Base-by-base conservation (phyloP, 2,329 filamentous ascomycete species). In the Calonectria montana region DNA sequence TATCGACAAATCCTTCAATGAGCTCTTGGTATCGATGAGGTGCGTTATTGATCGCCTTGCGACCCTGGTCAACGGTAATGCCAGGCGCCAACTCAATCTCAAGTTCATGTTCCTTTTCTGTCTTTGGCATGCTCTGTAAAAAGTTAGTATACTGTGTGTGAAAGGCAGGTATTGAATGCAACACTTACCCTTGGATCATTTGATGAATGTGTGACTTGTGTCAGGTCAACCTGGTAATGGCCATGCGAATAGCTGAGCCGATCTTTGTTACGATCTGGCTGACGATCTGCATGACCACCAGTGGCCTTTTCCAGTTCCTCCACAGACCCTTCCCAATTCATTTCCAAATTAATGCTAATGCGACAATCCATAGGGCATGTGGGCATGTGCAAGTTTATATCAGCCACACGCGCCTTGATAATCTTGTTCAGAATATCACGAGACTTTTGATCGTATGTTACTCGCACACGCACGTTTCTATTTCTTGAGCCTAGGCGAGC, bases 331-430 rank as follows among this genome's bases (percentile, higher is more conserved):
- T 95, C 89, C 86, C 92, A 97, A 66, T 93, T 90, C 90, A 97
- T 95, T 90, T 99, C 97, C 2, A 99, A 89, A 80, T 98, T 98
- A 80, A 99, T 92, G 78, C 95, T 97, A 76, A 99, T 92, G 13
- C 97, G 94, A 84, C 95, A 98, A 83, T 99, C 97, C 79, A 98
- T 94, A 3, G 91, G 90, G 10, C 89, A 90, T 62, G 87, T 86
- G 0, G 97, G 96, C 77, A 95, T 93, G 83, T 94, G 93, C 21
- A 99, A 89, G 78, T 98, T 94, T n/a, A 98, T 86, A 81, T 99
- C 95, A 29, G 91, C 92, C 16, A 98, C 88, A n/a, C 95, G 91
- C 29, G 92, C 91, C 86, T 99, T 99, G 83, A 99, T 91, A 78
- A 99, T 98, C 82, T 94, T 95, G 71, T 92, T 93, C 13, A 96